Percentiles rank a stretch among this genome's conserved stretches.
phyloP scores from a whole-genome alignment of 352 stramenopile species.

The Phytophthora syringae region DNA sequence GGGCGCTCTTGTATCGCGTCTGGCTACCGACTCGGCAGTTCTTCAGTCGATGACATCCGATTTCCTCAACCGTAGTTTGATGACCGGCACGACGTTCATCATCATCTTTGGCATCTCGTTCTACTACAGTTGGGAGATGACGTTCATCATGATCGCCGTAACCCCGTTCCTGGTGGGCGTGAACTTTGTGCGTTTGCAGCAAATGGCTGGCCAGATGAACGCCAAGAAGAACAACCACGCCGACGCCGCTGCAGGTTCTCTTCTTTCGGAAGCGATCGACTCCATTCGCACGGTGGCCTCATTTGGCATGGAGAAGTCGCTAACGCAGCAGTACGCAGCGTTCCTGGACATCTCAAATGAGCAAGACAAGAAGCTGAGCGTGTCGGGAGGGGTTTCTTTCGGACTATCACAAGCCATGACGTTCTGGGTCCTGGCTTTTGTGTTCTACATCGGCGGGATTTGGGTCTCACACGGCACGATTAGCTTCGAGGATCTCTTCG shows the following conservation, averaged over 20 bases:
- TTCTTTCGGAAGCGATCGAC: constrained; percentile 51
- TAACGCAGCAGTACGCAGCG: constrained; percentile 42
- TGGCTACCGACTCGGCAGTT: constrained; percentile 80
- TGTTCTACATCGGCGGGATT: constrained; percentile 75
- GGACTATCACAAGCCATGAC: constrained; percentile 76
- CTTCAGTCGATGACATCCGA: constrained; percentile 82
- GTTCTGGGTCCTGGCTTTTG: constrained; percentile 66
- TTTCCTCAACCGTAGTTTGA: constrained; percentile 54
- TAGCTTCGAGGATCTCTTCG: constrained; percentile 76
- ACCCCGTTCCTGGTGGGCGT: constrained; percentile 42
- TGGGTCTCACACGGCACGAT: constrained; percentile 60
- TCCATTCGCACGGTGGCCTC: constrained; percentile 66
- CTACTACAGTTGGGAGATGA: constrained; percentile 70
- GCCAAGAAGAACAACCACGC: constrained; percentile 61
- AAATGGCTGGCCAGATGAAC: constrained; percentile 33
- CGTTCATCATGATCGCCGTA: constrained; percentile 45
- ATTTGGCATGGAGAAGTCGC: constrained; percentile 56
- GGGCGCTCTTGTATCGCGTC: constrained; percentile 70
- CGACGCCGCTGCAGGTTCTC: constrained; percentile 47
- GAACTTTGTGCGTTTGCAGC: constrained; percentile 36
- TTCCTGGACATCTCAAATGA: constrained; percentile 43
- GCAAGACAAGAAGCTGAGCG: too few species aligned
- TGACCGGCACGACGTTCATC: constrained; percentile 52
- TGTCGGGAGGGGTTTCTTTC: constrained; percentile 61
- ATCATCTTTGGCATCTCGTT: constrained; percentile 60